Evolutionary conservation across 2,329 filamentous ascomycete genomes (phyloP), one percentile per base, ranked within the genome.

Genomic region (Claviceps pazoutovae): DNA sequence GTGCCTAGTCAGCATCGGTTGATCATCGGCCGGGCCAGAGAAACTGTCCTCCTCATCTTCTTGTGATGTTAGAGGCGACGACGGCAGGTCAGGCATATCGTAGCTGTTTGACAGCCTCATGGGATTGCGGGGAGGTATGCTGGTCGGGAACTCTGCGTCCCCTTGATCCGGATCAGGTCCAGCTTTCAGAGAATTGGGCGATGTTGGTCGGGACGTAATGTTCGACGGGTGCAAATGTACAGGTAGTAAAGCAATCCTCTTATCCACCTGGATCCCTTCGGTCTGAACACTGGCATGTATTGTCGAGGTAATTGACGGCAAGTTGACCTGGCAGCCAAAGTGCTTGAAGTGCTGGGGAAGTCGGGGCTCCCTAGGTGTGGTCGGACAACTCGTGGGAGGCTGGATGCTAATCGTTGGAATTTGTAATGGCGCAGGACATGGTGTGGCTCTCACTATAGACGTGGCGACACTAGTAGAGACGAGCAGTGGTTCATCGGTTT

Each of bases 401-500:
- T 95, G 86, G 49, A 98, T 88, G 52, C 88, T 86, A 62, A 98
- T 98, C 60, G 83, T 86, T 0, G 91, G 91, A 55, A 96, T 85
- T 4, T 74, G 62, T 54, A 80, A 67, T 57, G 71, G 69, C 52
- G 68, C 67, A 9, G 66, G 68, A 56, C 58, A 61, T 47, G 57
- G 66, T 48, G 58, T 51, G 8, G 65, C 60, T 4, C 66, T 61
- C 2, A 49, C 49, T 7, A 43, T 53, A 17, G 38, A 21, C 3
- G 39, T 14, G 42, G 49, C 63, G 53, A n/a, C 66, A 16, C 43
- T 48, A 19, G 38, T 51, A 45, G 55, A 37, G 11, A 44, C 46
- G 21, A 43, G 39, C 19, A 50, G 42, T 34, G 56, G 52, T 52
- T 60, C 55, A 48, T 65, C 74, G 0, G 84, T 87, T 64, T 87